Evolutionary conservation across 2,329 filamentous ascomycete species (phyloP), one percentile per base, ranked within the genome.

Genomic region (Trichoderma sp.): DNA sequence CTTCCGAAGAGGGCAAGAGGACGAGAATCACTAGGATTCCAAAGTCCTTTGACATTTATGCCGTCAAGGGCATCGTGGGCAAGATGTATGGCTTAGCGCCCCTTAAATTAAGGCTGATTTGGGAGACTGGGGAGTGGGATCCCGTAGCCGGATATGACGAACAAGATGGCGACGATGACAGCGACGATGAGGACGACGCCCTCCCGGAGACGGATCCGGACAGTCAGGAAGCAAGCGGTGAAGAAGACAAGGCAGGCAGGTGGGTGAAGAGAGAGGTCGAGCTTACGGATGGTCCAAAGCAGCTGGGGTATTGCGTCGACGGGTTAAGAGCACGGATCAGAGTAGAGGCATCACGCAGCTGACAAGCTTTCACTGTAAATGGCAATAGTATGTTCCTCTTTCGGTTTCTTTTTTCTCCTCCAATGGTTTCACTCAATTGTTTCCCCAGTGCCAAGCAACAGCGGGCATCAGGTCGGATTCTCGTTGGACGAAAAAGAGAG

Each of bases 111-210:
- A 86, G 85, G 53, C 80, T 98, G 63, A 83, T 96, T 0, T 97
- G 93, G 92, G 94, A 97, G 83, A 97, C 94, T 9, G 93, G 93
- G 24, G 95, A 98, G 80, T 93, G 92, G 89, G 94, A 97, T 80
- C 93, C 93, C 0, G 90, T 94, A 0, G 87, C 87, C 9, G 86
- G 88, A 73, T 88, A 89, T 75, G 86, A 90, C 73, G 86, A 88
- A 5, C 86, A 87, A 34, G 89, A 89, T 57, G 86, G 56, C 15
- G 53, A 67, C 6, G 32, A 83, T 68, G 85, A 84, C 58, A 86
- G 26, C 15, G 34, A 58, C 6, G 34, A 83, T 69, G 85, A 87
- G 34, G 84, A 85, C 6, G 83, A 82, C 2, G 82, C 80, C 14
- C 75, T 78, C 70, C 74, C 65, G 39, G 73, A 74, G 7, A 72